Conservation (phyloP, 768 basidiomycete genomes). For the Suillus luteus region DNA sequence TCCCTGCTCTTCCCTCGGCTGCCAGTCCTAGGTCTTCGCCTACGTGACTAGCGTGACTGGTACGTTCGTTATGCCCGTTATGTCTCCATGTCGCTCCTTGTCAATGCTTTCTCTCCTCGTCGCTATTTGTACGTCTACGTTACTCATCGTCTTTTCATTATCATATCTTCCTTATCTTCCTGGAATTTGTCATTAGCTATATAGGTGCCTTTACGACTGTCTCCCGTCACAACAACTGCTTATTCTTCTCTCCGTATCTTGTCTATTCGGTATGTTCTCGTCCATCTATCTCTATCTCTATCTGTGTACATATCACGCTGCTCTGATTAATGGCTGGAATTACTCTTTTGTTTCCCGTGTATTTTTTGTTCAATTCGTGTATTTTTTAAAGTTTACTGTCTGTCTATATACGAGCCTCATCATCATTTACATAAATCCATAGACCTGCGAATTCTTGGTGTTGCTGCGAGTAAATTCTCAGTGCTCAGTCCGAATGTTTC, state of each 20-base stretch:
- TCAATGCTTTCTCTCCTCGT: neutral
- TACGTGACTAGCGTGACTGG: neutral
- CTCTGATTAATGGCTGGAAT: conserved; percentile 5
- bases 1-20: neutral
- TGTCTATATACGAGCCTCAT: neutral
- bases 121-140: conserved; percentile 5
- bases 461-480: neutral
- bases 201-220: neutral
- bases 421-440: conserved; percentile 1
- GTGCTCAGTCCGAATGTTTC: neutral
- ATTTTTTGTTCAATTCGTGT: conserved; percentile 1
- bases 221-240: neutral
- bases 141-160: neutral
- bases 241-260: conserved; percentile 1
- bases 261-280: neutral
- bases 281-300: conserved; percentile 4
- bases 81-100: neutral
- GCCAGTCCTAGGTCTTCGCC: neutral
- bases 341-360: neutral
- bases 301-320: neutral
- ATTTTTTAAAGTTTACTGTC: neutral
- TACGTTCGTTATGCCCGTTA: neutral
- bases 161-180: neutral
- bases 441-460: neutral
- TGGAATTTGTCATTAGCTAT: conserved; percentile 1